Base-by-base conservation (phyloP, 2,329 filamentous ascomycete genomes). In the Grosmannia huntii region DNA sequence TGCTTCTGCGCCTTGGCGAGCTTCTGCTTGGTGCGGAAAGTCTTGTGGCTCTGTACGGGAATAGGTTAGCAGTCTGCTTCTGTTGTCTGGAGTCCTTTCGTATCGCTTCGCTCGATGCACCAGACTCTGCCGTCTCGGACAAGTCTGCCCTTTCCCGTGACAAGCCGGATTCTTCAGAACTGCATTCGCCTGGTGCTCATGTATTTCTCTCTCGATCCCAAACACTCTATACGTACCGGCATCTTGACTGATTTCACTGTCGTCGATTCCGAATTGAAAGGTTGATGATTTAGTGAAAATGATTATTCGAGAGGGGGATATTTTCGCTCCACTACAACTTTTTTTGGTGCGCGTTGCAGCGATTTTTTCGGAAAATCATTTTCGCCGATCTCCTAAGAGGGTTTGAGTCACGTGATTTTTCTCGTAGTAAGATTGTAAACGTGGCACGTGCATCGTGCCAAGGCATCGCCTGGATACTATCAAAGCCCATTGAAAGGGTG, bases 11-110 rank as follows among this genome's bases (percentile, higher is more conserved):
- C 94, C 85, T 92, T 96, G 75, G 94, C 94, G 82, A 99, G 90
- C 94, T 99, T 99, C 80, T 95, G 88, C 91, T 99, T 99, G 80
- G 91, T 96, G 77, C 91, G 89, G 90, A 99, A 99, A 76, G 91
- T 89, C 87, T 99, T 99, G 83, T 99, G 90, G 87, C 87, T 92
- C 92, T 97, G 76, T 74, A 56, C 7, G 19, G 41, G 16, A 57
- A 60, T 51, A 60, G 41, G 65, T 62, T 64, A 66, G 64, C 44
- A 66, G 59, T 28, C 16, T 16, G 46, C 14, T 36, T n/a, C 23
- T 38, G 2, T 53, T 10, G 27, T 21, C n/a, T 19, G 31, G 9
- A 10, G 19, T 53, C 19, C 54, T 16, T 53, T 41, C 36, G 31
- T 27, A 7, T 48, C n/a, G 57, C 16, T 6, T 21, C 21, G 10